These are phyloP conservation scores for Trichocladium uniseriatum DNA, from an alignment of 495 filamentous ascomycete genomes.

Conservation along the genomic window DNA sequence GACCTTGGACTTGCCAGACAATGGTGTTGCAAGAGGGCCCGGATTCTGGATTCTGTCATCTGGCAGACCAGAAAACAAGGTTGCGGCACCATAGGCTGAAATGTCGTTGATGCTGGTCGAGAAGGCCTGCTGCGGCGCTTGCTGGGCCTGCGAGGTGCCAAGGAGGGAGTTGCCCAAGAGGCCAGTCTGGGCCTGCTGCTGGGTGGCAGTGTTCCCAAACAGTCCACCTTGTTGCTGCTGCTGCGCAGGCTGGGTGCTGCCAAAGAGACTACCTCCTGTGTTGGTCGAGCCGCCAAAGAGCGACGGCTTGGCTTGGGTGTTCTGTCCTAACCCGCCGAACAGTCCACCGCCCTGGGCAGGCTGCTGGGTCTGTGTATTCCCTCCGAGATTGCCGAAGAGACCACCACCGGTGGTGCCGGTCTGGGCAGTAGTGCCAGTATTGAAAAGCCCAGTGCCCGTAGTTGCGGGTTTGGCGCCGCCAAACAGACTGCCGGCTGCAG, in stretches of 20 bases:
- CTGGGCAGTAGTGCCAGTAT: conserved; percentile 33
- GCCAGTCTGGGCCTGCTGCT: conserved; percentile 39
- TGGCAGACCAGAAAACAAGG: conserved; percentile 64
- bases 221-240: conserved; percentile 28
- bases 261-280: conserved; percentile 54
- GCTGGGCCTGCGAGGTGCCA: conserved; percentile 33
- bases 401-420: conserved; percentile 34
- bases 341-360: conserved; percentile 29
- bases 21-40: conserved; percentile 78
- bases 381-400: conserved; percentile 42
- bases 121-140: conserved; percentile 50
- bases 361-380: conserved; percentile 50
- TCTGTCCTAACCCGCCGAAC: conserved; percentile 35
- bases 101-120: conserved; percentile 66
- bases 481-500: conserved; percentile 51
- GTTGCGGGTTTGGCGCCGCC: conserved; percentile 44
- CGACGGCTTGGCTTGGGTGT: conserved; percentile 34
- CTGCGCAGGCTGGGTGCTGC: conserved; percentile 41
- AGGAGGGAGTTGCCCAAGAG: conserved; percentile 31
- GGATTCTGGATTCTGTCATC: conserved; percentile 54
- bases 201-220: conserved; percentile 32
- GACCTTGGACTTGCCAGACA: conserved; percentile 57
- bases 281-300: conserved; percentile 35
- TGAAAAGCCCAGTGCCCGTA: conserved; percentile 39
- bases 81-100: conserved; percentile 73